Evolutionary conservation across 371 early-diverging fungal species (phyloP), one percentile per base, ranked within the genome.

Genomic region (Saksenaea vasiformis): DNA sequence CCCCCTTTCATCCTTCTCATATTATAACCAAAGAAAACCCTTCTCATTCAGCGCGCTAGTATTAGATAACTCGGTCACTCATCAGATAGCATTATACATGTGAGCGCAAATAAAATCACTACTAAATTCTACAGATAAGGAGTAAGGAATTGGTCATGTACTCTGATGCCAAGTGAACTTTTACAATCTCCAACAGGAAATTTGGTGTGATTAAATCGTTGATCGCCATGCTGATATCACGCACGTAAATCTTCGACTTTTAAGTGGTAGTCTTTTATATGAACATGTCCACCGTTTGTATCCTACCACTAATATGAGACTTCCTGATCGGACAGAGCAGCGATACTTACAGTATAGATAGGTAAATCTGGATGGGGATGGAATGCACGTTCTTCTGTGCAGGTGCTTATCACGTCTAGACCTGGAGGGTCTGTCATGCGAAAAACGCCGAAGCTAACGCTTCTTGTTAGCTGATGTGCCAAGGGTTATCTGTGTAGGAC

Each of bases 351-450:
- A 17, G 85, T 87, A 65, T 89, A 88, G 31, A 89, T 86, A 24
- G 82, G 74, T 44, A 78, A 57, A 68, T 86, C 84, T 31, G 87
- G 82, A 72, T 96, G 97, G 27, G 94, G 95, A 71, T 96, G 97
- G 66, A 96, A 96, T 2, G 86, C 78, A 0, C 87, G 77, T 64
- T 83, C 81, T 55, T 83, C 74, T 26, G 78, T 83, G 69, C 97
- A 96, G 26, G 83, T 82, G 54, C 85, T 83, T 37, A 96, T 93
- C 5, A 89, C 69, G 60, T 90, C 87, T n/a, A 96, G 66, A 17
- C 97, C 97, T 4, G 91, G 89, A 11, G 94, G 94, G 66, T 94
- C 92, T 11, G 96, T 95, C 64, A 96, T 71, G 15, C 96, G 83
- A 71, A 96, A 96, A 22, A 94, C 82, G 35, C 96, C 95, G 71